These are phyloP conservation scores for Jacaranda mimosifolia DNA, from an alignment of 257 asterid genomes.

Conservation along the genomic window DNA sequence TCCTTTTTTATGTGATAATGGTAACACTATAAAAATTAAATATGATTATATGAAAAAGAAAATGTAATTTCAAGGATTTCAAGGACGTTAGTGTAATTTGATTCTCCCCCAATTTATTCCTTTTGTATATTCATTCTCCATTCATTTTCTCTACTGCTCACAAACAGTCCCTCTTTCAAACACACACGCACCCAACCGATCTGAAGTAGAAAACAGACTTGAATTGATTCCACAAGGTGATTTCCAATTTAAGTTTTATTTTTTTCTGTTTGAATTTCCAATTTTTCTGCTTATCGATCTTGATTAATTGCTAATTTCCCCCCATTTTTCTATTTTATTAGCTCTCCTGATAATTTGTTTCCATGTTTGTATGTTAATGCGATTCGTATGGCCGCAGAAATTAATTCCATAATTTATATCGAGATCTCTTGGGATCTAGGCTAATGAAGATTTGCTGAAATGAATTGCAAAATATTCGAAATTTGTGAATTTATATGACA, in stretches of 20 bases:
- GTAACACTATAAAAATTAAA: not conserved
- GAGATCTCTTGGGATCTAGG: slow-evolving; percentile 41
- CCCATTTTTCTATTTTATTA: not conserved
- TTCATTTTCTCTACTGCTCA: slow-evolving; percentile 23
- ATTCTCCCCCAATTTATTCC: not conserved
- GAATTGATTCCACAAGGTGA: slow-evolving; percentile 40
- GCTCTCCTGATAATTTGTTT: slow-evolving; percentile 20
- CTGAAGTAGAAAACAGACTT: slow-evolving; percentile 24
- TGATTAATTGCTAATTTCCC: slow-evolving; percentile 2
- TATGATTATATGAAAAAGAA: too few species aligned
- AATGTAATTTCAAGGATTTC: not conserved
- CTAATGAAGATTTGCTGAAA: slow-evolving; percentile 23
- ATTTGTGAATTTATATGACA: slow-evolving; percentile 27
- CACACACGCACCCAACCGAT: slow-evolving; percentile 35
- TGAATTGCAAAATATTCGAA: not conserved
- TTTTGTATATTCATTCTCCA: not conserved
- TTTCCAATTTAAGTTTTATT: slow-evolving; percentile 7
- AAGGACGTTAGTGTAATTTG: slow-evolving; percentile 38
- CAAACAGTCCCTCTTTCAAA: slow-evolving; percentile 28
- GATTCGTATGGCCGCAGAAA: not conserved
- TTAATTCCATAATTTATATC: not conserved
- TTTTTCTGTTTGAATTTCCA: slow-evolving; percentile 26
- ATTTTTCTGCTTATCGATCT: slow-evolving; percentile 10
- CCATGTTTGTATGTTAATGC: slow-evolving; percentile 28
- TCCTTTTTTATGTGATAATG: not conserved